Evolutionary conservation across 192 early-diverging fungal genomes (phyloP), one percentile per base, ranked within the genome.

Genomic region (Coemansia sp.): DNA sequence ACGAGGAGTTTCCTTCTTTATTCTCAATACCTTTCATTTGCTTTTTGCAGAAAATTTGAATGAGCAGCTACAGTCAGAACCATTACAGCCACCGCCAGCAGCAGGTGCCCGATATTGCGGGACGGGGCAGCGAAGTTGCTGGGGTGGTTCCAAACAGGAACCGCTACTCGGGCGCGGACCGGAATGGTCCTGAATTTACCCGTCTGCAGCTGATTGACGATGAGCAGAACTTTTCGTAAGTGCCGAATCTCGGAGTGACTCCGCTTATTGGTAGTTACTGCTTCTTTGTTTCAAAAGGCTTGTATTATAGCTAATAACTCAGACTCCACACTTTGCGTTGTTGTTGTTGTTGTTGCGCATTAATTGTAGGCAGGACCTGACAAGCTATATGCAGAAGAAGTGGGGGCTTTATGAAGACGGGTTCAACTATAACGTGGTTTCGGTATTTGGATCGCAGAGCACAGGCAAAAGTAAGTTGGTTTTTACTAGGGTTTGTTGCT

Each of bases 391-490:
- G 87, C 73, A 83, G 59, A 71, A 88, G 11, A 83, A 84, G 58
- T 98, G 95, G 95, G 43, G 77, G 17, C 73, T 99, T 4, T 72
- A 67, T 18, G 87, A 93, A 25, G 77, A 75, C 39, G 97, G 97
- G 15, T 99, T 99, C 59, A 87, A 96, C 69, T 99, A 98, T 68
- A 89, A 97, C 69, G 79, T 98, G 15, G 91, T 98, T 6, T 94
- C 97, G 15, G 95, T 99, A 25, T 97, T 99, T 85, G 97, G 97
- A 51, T 97, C 94, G 33, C 97, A 99, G 74, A 93, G 90, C 81
- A 97, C 95, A 6, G 97, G 97, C 38, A 99, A 99, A 62, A 93
- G 92, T 91, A 97, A 94, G 43, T 80, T 87, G 18, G 59, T 93
- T 18, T 17, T 24, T 94, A 93, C 65, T 63, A n/a, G 84, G 27